Base-by-base conservation (phyloP, 495 filamentous ascomycete genomes). In the Neurospora intermedia region DNA sequence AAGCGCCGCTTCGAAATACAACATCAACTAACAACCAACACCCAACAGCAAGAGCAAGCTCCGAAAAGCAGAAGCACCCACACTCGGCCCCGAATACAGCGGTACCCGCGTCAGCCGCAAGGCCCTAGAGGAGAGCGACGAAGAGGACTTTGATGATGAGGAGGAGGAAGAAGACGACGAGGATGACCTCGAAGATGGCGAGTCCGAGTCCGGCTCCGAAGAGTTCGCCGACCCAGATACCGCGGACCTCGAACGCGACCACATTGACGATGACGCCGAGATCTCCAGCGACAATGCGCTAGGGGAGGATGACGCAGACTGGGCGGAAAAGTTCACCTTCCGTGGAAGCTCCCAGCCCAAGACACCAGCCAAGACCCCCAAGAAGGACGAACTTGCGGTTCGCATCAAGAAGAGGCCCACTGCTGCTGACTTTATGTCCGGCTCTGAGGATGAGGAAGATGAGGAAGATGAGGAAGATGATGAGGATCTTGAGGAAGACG, bases 11-110 rank as follows among this genome's bases (percentile, higher is more conserved):
- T 18, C 20, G 31, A 39, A 7, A 69, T 10, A 8, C 23, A 13
- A 38, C 48, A 66, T 69, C 75, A 73, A 76, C 76, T 31, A 8
- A 27, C 11, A 9, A 41, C 46, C 9, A 70, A 23, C 75, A 94
- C 94, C 62, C 5, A 69, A 40, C 76, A 94, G 93, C 20, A 95
- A 95, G 85, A 94, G 90, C 81, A 94, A 92, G 79, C 87, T 98
- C 62, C 90, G 93, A 72, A 92, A 94, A 79, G 86, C 87, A 71
- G 89, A 93, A 15, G 84, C 83, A 38, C 83, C 85, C 70, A 80
- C 80, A 23, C 87, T 93, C 0, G 96, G 95, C 8, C 91, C 93
- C 45, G 89, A 93, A 78, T 99, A 99, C 79, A 84, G 88, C 54
- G 96, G 95, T 13, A 86, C 91, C 6, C 87, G 87, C 69, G 87